These are phyloP conservation scores for Xylariaceae sp. DNA, from an alignment of 2,329 filamentous ascomycete species.

Conservation along the genomic window DNA sequence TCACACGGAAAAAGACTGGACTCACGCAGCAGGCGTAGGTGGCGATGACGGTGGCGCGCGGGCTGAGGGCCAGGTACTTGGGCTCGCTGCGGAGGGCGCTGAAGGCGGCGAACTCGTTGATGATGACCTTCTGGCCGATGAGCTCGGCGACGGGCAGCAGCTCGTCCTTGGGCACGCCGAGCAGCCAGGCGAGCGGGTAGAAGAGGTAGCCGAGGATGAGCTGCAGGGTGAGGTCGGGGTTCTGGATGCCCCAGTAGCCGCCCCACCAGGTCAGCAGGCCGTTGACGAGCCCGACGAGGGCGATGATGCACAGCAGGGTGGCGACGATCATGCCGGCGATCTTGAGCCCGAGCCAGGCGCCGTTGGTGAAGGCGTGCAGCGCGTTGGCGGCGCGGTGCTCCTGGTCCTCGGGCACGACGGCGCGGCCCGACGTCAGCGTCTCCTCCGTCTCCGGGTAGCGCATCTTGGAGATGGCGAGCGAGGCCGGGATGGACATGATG, in stretches of 20 bases:
- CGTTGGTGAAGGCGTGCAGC: conserved; percentile 68
- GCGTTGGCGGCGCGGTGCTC: conserved; percentile 71
- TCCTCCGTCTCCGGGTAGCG: conserved; percentile 85
- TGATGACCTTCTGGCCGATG: conserved; percentile 79
- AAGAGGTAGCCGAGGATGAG: conserved; percentile 64
- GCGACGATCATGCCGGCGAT: conserved; percentile 67
- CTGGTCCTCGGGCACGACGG: conserved; percentile 72
- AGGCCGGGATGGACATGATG: conserved; percentile 93
- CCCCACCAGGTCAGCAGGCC: conserved; percentile 69
- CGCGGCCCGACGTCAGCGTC: conserved; percentile 72
- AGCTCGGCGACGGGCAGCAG: conserved; percentile 68
- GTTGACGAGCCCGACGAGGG: conserved; percentile 58
- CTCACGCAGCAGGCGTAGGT: conserved; percentile 72
- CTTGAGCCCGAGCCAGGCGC: conserved; percentile 68
- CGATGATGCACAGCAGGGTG: conserved; percentile 67
- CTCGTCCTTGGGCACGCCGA: conserved; percentile 59
- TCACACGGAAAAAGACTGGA: conserved; percentile 6
- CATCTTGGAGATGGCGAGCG: conserved; percentile 80
- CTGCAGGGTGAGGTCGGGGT: conserved; percentile 59
- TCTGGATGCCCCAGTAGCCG: conserved; percentile 57
- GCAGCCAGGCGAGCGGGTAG: conserved; percentile 63
- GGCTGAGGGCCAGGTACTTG: conserved; percentile 51
- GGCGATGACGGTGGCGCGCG: conserved; percentile 70
- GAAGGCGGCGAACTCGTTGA: conserved; percentile 78
- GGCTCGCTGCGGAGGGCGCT: conserved; percentile 41